Percentiles rank a stretch among this genome's conserved stretches.
phyloP scores from a whole-genome alignment of 768 basidiomycete species.

The Leucogyrophana mollusca region DNA sequence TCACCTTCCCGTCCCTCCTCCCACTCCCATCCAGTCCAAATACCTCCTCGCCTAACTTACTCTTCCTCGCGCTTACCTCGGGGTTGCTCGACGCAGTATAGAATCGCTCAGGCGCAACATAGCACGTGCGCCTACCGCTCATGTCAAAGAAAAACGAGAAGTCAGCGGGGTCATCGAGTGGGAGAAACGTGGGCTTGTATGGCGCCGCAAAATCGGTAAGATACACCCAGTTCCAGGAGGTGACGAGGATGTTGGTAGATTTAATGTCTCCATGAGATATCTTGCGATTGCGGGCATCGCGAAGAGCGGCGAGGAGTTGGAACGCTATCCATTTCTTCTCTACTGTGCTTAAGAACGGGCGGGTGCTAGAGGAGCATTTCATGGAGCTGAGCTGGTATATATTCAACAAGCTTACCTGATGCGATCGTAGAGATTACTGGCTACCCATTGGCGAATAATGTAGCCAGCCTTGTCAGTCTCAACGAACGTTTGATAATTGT shows the following conservation, averaged over 20 bases:
- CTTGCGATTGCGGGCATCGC: conserved; percentile 80
- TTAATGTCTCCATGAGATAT: conserved; percentile 98
- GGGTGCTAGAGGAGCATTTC: conserved; percentile 57
- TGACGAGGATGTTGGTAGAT: conserved; percentile 94
- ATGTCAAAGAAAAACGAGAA: conserved; percentile 99
- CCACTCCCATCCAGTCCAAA: conserved; percentile 37
- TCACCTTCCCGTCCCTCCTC: conserved; percentile 77
- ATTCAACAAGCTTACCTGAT: conserved; percentile 70
- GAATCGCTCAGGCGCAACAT: conserved; percentile 95
- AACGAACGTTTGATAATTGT: conserved; percentile 84
- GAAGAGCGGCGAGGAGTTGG: conserved; percentile 83
- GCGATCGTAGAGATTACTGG: conserved; percentile 92
- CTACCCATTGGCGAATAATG: conserved; percentile 91
- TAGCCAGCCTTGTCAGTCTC: conserved; percentile 98
- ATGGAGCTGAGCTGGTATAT: neutral
- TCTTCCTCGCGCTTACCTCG: conserved; percentile 69
- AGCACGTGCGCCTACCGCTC: conserved; percentile 90
- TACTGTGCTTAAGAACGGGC: conserved; percentile 85
- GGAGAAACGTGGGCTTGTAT: conserved; percentile 94
- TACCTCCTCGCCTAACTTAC: conserved; percentile 47
- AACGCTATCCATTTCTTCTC: conserved; percentile 99
- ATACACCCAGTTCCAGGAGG: conserved; percentile 94
- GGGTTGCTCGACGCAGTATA: conserved; percentile 71
- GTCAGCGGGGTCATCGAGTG: conserved; percentile 94
- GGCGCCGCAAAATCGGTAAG: conserved; percentile 90